These are phyloP conservation scores for Macrocybe gigantea DNA, from an alignment of 768 basidiomycete species.

Conservation along the genomic window DNA sequence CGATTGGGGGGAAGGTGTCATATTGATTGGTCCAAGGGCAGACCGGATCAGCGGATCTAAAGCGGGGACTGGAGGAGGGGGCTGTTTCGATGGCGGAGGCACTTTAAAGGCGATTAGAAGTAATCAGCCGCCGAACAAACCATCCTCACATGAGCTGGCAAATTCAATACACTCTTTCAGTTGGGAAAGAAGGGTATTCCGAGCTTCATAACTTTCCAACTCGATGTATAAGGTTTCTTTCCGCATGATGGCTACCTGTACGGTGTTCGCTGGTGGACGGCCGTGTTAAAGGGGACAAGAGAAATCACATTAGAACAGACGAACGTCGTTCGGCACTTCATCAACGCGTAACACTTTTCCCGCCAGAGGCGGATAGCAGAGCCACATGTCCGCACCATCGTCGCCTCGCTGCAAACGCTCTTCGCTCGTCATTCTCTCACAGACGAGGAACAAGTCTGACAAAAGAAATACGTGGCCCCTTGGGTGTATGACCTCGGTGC, in stretches of 20 bases:
- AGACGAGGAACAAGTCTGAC: slow-evolving; percentile 89
- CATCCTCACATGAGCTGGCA: slow-evolving; percentile 61
- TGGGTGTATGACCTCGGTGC: slow-evolving; percentile 65
- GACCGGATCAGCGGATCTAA: slow-evolving; percentile 11
- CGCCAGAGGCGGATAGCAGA: slow-evolving; percentile 91
- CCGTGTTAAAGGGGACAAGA: background rate
- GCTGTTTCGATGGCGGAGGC: slow-evolving; percentile 52
- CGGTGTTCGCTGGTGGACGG: slow-evolving; percentile 47
- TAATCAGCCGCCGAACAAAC: slow-evolving; percentile 1
- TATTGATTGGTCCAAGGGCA: too few species aligned
- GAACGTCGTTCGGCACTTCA: slow-evolving; percentile 56
- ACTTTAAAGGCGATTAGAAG: slow-evolving; percentile 27
- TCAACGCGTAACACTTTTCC: slow-evolving; percentile 84
- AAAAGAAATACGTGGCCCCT: slow-evolving; percentile 84
- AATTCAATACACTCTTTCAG: slow-evolving; percentile 85
- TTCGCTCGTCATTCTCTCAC: slow-evolving; percentile 72
- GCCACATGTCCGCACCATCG: slow-evolving; percentile 79
- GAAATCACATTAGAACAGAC: slow-evolving; percentile 14
- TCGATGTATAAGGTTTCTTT: slow-evolving; percentile 79
- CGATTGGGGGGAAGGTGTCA: too few species aligned
- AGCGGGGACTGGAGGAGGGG: slow-evolving; percentile 63
- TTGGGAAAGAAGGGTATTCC: slow-evolving; percentile 62
- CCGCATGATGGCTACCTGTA: slow-evolving; percentile 79
- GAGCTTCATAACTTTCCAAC: slow-evolving; percentile 45
- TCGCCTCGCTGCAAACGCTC: slow-evolving; percentile 46